Evolutionary conservation across 352 stramenopile species (phyloP), one percentile per base, ranked within the genome.

Genomic region (Phytophthora palmivora): DNA sequence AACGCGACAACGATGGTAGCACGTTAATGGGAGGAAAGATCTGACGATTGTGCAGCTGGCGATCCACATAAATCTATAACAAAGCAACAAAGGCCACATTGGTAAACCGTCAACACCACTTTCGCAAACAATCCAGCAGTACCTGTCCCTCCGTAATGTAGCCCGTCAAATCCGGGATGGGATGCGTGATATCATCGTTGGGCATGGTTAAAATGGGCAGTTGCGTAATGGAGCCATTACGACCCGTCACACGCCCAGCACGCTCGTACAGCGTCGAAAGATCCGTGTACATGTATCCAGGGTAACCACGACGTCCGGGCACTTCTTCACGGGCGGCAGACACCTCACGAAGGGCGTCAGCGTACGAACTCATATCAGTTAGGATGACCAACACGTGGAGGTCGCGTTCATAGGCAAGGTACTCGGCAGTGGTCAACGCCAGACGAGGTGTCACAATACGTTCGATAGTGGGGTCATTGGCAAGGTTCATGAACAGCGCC

Each of bases 231-330:
- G 96, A 99, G 33, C 97, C 97, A 69, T 99, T 99, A 58, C 97
- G 93, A 55, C 97, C 97, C 54, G 85, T 91, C 21, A 99, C 96
- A 89, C 97, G 94, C 71, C 97, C 97, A 50, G 97, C 97, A 70
- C 97, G 92, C 84, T 99, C 97, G 76, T 99, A 99, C 65, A 99
- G 98, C 46, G 95, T 99, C 53, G 95, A 98, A 75, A 99, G 82
- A 98, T 99, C 97, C 68, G 97, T 99, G 88, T 99, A 99, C 97
- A 99, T 99, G 83, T 99, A 99, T 76, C 97, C 97, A 26, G 97
- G 97, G 87, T 99, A 99, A 79, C 97, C 97, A 93, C 97, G 94
- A 84, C 97, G 95, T 62, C 97, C 97, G 42, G 97, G 97, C 56
- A 98, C 94, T 92, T 98, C 94, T 82, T 98, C 94, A 72, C 94